These are phyloP conservation scores for Vitis rotundifolia DNA, from an alignment of 164 flowering plant genomes.

Conservation along the genomic window DNA sequence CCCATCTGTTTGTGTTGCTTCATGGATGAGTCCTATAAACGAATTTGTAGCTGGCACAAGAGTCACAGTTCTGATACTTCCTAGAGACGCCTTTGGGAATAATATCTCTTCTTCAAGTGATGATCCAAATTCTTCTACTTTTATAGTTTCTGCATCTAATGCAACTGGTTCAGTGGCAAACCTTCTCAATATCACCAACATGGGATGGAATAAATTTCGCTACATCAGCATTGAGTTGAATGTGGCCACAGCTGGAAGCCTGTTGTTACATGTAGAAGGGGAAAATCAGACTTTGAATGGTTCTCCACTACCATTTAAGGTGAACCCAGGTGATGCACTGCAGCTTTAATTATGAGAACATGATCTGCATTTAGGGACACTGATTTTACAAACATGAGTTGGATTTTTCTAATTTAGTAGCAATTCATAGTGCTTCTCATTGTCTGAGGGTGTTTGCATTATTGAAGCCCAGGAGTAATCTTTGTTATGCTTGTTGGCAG, in stretches of 20 bases:
- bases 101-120: slow-evolving; percentile 47
- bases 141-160: slow-evolving; percentile 36
- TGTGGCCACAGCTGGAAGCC: slow-evolving; percentile 51
- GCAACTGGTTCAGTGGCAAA: slow-evolving; percentile 54
- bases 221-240: slow-evolving; percentile 58
- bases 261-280: slow-evolving; percentile 47
- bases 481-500: not conserved
- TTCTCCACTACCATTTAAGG: slow-evolving; percentile 73
- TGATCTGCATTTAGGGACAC: not conserved
- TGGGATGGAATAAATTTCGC: slow-evolving; percentile 66
- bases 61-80: slow-evolving; percentile 61
- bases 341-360: not conserved
- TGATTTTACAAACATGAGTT: not conserved
- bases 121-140: slow-evolving; percentile 32
- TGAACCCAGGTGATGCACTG: slow-evolving; percentile 68
- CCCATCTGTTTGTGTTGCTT: slow-evolving; percentile 60
- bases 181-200: slow-evolving; percentile 36
- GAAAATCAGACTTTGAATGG: slow-evolving; percentile 63
- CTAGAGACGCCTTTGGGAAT: slow-evolving; percentile 94
- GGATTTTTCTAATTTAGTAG: not conserved
- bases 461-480: not conserved
- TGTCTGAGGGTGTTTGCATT: not conserved
- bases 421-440: not conserved
- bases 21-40: slow-evolving; percentile 61
- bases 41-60: slow-evolving; percentile 72